A percentile compares a stretch with the other conserved stretches of the same genome.
Conservation (phyloP, 306 rosid genomes). For the Albizia julibrissin region DNA sequence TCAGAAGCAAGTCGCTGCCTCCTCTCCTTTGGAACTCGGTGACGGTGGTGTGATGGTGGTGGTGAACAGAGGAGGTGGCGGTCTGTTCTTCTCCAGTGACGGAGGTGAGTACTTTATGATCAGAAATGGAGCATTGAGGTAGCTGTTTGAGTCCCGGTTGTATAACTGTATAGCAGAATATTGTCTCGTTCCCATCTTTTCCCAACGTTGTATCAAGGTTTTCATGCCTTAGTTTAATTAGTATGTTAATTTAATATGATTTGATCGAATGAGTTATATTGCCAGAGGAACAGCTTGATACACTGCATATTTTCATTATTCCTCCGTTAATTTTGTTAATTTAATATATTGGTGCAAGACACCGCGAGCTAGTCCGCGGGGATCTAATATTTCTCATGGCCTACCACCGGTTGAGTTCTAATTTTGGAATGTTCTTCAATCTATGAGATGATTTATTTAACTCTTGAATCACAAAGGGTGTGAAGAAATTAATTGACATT, state of each 20-base stretch:
- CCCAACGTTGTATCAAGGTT: constrained; percentile 22
- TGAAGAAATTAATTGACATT: not conserved
- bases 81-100: too few species aligned
- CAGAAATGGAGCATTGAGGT: constrained; percentile 42
- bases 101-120: constrained; percentile 35
- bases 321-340: not conserved
- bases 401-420: not conserved
- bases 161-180: constrained; percentile 65
- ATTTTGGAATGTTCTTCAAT: not conserved
- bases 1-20: too few species aligned
- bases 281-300: constrained; percentile 24
- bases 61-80: too few species aligned
- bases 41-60: too few species aligned
- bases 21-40: too few species aligned
- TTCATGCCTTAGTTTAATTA: constrained; percentile 27
- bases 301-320: not conserved
- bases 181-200: constrained; percentile 25
- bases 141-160: constrained; percentile 38
- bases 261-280: constrained; percentile 12
- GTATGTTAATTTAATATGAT: not conserved
- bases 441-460: not conserved
- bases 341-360: not conserved
- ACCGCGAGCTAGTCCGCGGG: too few species aligned
- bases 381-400: too few species aligned
- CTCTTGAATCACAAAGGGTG: not conserved